Base-by-base conservation (phyloP, 2,329 filamentous ascomycete genomes). In the Metarhizium guizhouense region DNA sequence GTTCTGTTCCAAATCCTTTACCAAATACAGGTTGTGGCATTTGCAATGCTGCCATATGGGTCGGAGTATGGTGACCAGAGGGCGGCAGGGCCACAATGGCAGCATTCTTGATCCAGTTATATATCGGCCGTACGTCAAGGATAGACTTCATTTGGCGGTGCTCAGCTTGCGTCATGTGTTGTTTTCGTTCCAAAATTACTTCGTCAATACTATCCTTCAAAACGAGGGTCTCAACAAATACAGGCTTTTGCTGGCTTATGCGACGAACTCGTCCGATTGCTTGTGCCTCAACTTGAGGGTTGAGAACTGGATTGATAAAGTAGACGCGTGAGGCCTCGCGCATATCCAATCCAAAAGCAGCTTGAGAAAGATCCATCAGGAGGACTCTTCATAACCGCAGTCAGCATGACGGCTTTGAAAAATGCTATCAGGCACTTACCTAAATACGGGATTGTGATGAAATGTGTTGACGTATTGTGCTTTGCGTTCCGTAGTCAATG, bases 281-380 rank as follows among this genome's bases (percentile, higher is more conserved):
- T 69, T 97, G 93, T 1, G 88, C 90, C 68, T 95, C 89, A 1
- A 95, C 80, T 60, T 88, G 83, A 0, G 90, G 90, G 53, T 92
- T 88, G 67, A 94, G 86, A 13, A 95, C 89, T 0, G 93, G 92
- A 60, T 87, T 93, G 55, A 95, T 80, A 59, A 97, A 96, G 70
- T 91, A 95, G 10, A 97, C 86, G 2, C 93, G 78, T 4, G 88
- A 94, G 1, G 92, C 92, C 11, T 83, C 84, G 53, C 85, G 85
- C 68, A 96, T 84, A 66, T 96, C 92, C 0, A 97, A 77, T 0
- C 93, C 93, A 58, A 92, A 90, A 0, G 92, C 90, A 34, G 92
- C 92, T 66, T 94, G 90, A 1, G 83, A 83, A n/a, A 96, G 81
- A 65, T 96, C 91, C 87, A 96, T 96, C 1, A 96, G 77, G 2